Conservation (phyloP, 2,329 filamentous ascomycete genomes). For the Stemphylium vesicarium region DNA sequence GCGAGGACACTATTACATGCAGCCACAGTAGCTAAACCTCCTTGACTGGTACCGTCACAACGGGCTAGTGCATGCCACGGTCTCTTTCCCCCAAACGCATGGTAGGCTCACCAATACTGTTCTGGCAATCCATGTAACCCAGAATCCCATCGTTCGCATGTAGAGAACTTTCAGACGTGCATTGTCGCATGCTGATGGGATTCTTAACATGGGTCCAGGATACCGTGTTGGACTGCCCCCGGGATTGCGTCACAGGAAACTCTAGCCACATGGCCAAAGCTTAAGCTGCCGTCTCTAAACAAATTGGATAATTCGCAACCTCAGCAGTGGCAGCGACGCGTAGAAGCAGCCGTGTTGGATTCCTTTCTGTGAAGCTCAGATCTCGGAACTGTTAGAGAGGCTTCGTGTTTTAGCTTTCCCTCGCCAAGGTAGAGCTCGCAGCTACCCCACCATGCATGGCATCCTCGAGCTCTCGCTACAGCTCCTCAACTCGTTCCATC, state of each 20-base stretch:
- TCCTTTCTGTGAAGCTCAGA: not conserved
- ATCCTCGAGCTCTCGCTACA: conserved; percentile 34
- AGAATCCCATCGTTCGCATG: not conserved
- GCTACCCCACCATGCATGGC: conserved; percentile 30
- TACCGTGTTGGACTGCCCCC: conserved; percentile 5
- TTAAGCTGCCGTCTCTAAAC: not conserved
- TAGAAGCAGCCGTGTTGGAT: not conserved
- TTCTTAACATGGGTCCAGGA: not conserved
- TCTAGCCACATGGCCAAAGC: conserved; percentile 1
- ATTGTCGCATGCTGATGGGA: conserved; percentile 1
- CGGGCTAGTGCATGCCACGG: not conserved
- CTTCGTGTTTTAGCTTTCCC: not conserved
- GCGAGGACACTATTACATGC: not conserved
- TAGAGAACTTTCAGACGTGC: not conserved
- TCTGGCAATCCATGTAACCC: not conserved
- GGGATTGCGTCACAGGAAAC: conserved; percentile 13
- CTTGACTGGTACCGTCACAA: not conserved
- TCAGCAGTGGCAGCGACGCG: not conserved
- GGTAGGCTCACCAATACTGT: not conserved
- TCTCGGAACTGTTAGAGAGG: not conserved
- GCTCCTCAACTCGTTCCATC: conserved; percentile 29
- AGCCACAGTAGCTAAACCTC: not conserved
- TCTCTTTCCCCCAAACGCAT: not conserved
- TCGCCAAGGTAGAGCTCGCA: conserved; percentile 8
- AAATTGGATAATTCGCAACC: not conserved